Conservation (phyloP, 805 yeast genomes). For the Priceomyces medius region DNA sequence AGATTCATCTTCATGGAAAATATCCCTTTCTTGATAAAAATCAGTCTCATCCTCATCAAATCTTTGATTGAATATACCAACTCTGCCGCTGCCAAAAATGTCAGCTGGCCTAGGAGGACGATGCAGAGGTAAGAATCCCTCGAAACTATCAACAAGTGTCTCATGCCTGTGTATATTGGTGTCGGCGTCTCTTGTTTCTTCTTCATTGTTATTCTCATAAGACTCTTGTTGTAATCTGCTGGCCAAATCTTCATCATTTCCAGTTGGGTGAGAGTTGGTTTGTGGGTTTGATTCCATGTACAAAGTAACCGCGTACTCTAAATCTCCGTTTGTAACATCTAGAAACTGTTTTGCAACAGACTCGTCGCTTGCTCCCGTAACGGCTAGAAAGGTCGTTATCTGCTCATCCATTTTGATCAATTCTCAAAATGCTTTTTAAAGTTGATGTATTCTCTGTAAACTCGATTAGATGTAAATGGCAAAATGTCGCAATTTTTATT, state of each 20-base stretch:
- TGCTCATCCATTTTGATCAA: constrained; percentile 41
- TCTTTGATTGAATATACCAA: constrained; percentile 61
- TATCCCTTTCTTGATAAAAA: constrained; percentile 17
- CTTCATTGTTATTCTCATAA: constrained; percentile 35
- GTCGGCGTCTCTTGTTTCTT: constrained; percentile 50
- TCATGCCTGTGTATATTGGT: constrained; percentile 79
- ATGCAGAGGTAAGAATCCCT: constrained; percentile 6
- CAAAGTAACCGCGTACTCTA: constrained; percentile 82
- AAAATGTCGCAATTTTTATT: constrained; percentile 4
- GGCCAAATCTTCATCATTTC: constrained; percentile 54
- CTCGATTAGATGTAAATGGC: constrained; percentile 2
- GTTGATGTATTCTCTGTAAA: background rate
- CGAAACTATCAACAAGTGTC: constrained; percentile 56
- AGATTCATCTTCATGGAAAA: constrained; percentile 19
- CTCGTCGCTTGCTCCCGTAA: constrained; percentile 72
- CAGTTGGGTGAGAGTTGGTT: constrained; percentile 6
- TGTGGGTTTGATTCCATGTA: constrained; percentile 59
- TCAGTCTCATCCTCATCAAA: constrained; percentile 40
- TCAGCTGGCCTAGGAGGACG: constrained; percentile 28
- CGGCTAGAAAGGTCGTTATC: constrained; percentile 74
- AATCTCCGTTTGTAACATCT: constrained; percentile 71
- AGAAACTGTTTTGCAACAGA: constrained; percentile 71
- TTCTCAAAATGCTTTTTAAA: background rate
- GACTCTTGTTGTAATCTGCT: constrained; percentile 63
- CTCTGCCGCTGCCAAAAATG: constrained; percentile 49